These are phyloP conservation scores for Thuidium tamariscinum DNA, from an alignment of 225 moss, liverwort and hornwort species.

Conservation along the genomic window DNA sequence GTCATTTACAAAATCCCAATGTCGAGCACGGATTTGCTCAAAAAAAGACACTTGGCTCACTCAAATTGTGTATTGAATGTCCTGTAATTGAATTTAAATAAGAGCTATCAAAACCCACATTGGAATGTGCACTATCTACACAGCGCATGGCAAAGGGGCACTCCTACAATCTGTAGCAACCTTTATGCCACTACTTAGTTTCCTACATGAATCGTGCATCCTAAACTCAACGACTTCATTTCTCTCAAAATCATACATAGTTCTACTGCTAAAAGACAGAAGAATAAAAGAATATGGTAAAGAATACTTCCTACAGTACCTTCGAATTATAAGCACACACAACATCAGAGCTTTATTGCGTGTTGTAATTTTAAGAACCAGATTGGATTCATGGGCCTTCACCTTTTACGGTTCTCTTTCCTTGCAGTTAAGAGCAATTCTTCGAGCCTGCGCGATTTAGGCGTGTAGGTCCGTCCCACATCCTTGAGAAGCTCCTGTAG, in stretches of 20 bases:
- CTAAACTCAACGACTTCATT: background rate
- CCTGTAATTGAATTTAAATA: background rate
- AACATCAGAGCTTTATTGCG: background rate
- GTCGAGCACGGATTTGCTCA: background rate
- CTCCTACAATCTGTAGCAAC: background rate
- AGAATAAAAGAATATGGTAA: background rate
- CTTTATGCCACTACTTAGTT: background rate
- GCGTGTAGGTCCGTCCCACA: conserved; percentile 68
- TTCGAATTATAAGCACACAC: background rate
- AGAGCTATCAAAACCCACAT: background rate
- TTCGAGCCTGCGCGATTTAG: conserved; percentile 73
- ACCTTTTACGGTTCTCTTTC: conserved; percentile 44
- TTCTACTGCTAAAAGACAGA: background rate
- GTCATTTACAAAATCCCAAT: background rate
- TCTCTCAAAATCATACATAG: background rate
- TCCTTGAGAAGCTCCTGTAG: conserved; percentile 68
- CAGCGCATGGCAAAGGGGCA: background rate
- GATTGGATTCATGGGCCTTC: background rate
- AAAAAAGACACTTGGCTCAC: background rate
- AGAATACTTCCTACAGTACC: background rate
- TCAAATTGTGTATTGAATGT: background rate
- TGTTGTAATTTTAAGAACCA: background rate
- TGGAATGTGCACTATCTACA: background rate
- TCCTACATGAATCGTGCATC: background rate
- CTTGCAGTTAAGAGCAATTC: conserved; percentile 61